Conservation (phyloP, 2,329 filamentous ascomycete species). For the Gyromitra esculenta region DNA sequence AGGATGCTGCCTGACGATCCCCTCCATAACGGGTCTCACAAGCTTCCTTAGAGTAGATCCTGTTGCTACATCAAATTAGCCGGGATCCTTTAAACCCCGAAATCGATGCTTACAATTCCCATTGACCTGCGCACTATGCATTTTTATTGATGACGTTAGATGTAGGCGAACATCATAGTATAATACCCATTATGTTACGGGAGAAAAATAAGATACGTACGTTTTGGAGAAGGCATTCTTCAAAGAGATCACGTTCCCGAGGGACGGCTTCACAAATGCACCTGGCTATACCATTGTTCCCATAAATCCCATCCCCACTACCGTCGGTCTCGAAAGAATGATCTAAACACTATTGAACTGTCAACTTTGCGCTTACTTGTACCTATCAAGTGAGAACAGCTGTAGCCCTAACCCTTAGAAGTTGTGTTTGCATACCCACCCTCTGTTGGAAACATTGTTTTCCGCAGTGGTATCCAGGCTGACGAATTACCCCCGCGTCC, state of each 20-base stretch:
- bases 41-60: neutral
- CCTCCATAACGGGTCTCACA: conserved; percentile 3
- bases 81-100: neutral
- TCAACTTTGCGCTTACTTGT: neutral
- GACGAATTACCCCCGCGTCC: neutral
- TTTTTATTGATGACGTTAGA: conserved; percentile 2
- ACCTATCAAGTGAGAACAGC: neutral
- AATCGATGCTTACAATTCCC: neutral
- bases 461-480: neutral
- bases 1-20: neutral
- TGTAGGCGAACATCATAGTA: neutral
- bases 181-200: neutral
- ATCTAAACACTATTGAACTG: conserved; percentile 5
- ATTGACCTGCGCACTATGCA: neutral
- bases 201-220: conserved; percentile 6
- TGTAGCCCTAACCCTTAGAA: neutral
- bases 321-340: neutral
- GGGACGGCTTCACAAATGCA: conserved; percentile 18
- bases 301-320: neutral
- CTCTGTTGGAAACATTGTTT: neutral
- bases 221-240: conserved; percentile 20
- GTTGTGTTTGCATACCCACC: neutral
- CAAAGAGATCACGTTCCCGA: conserved; percentile 3
- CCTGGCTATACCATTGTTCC: neutral
- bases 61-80: conserved; percentile 12